Evolutionary conservation across 75 land plant genomes (phyloP), one percentile per base, ranked within the genome.

Genomic region (Cryptomeria japonica): DNA sequence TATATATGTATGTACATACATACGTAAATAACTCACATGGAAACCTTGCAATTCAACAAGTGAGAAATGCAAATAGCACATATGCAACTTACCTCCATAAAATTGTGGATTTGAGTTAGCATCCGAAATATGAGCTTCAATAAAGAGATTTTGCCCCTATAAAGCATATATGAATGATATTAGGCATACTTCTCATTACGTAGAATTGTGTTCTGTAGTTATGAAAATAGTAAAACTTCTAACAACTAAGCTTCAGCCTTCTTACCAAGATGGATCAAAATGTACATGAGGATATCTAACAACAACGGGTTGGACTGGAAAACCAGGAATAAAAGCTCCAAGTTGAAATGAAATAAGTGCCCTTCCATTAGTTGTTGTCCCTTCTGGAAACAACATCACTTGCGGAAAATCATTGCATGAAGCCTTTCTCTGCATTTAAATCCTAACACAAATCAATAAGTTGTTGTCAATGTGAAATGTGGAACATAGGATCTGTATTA

Each of bases 251-350:
- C 37, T 12, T 46, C 41, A 83, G 22, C 28, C 18, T 84, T 25
- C 88, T 58, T 93, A 98, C 99, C 99, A 98, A 39, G 99, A 98
- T 80, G 93, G 95, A 86, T 98, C 99, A 86, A 97, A 97, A 88
- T 96, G 98, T 13, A 96, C 92, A 88, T 93, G 89, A 11, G 99
- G 99, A 91, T 96, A 97, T 18, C 97, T 94, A 64, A 97, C 93
- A 68, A 95, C 92, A 25, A 97, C 96, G 19, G 99, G 99, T 86
- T 97, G 99, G 39, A 97, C 90, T 36, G 99, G 92, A 46, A 90
- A 91, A 58, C 97, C 96, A 89, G 97, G 98, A 85, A 93, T 89
- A 70, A 97, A 97, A 80, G 99, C 99, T 47, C 99, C 99, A 87
- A 94, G 93, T 87, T 95, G 97, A 87, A 97, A 97, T 13, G 94